phyloP scores from a whole-genome alignment of 2,329 filamentous ascomycete species.

The Exophiala mesophila region DNA sequence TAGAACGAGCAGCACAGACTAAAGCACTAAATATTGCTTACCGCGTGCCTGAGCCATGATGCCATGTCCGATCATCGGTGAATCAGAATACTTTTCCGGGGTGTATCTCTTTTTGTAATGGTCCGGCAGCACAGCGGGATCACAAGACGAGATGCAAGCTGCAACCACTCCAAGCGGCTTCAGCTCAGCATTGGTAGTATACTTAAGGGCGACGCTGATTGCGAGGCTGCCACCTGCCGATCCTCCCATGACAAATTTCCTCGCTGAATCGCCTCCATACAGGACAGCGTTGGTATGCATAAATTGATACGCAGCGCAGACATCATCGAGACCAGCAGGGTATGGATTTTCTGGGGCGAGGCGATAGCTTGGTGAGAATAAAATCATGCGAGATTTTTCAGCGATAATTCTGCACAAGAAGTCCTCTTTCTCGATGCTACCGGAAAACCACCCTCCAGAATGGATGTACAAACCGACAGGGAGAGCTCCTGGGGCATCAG shows the following conservation, averaged over 20 bases:
- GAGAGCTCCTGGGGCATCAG: background rate
- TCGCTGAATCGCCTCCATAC: conserved; percentile 3
- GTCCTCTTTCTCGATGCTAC: conserved; percentile 2
- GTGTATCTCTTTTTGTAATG: conserved; percentile 8
- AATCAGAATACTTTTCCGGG: conserved; percentile 7
- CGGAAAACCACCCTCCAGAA: conserved; percentile 3
- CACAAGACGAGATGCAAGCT: conserved; percentile 1
- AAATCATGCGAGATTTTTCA: conserved; percentile 1
- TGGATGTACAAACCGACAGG: conserved; percentile 3
- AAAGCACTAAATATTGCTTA: no score
- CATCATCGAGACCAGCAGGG: conserved; percentile 7
- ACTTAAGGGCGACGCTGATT: conserved; percentile 16
- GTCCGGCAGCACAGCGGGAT: background rate
- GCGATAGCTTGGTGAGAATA: conserved; percentile 6
- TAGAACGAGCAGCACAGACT: no score
- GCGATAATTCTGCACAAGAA: conserved; percentile 1
- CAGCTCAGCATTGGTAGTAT: conserved; percentile 1
- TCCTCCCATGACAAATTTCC: conserved; percentile 54
- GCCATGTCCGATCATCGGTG: conserved; percentile 6
- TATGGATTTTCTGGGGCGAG: conserved; percentile 12
- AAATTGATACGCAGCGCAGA: background rate
- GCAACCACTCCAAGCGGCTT: background rate
- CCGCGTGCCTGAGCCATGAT: conserved; percentile 4
- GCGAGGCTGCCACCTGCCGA: conserved; percentile 54
- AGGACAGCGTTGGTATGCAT: background rate